Conservation (phyloP, 768 basidiomycete genomes). For the Xerocomellus dryophilus region DNA sequence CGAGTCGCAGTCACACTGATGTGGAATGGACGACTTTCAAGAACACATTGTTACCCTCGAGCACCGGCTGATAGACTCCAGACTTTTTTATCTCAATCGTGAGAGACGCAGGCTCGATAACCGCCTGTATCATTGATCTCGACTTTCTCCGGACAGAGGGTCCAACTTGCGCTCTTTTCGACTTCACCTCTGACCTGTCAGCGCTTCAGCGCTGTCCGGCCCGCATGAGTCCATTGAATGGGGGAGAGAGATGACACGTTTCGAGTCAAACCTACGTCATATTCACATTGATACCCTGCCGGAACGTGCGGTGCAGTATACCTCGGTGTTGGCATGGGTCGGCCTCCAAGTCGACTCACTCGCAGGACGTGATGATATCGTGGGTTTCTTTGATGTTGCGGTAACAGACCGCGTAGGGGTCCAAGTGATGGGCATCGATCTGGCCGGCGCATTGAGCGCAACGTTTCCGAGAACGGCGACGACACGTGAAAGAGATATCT, state of each 20-base stretch:
- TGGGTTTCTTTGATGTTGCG: not conserved
- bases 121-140: no score
- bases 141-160: not conserved
- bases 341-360: not conserved
- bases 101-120: not conserved
- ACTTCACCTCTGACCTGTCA: not conserved
- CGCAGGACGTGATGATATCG: not conserved
- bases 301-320: not conserved
- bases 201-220: not conserved
- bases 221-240: not conserved
- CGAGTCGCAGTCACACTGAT: no score
- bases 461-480: not conserved
- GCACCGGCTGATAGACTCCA: not conserved
- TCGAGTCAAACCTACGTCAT: slow-evolving; percentile 1
- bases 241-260: not conserved
- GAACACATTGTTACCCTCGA: not conserved
- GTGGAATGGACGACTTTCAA: no score
- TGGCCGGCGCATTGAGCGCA: no score
- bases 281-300: not conserved
- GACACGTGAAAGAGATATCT: not conserved
- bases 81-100: not conserved
- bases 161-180: not conserved
- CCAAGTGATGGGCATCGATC: no score
- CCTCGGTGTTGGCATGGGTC: not conserved
- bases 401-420: no score